Evolutionary conservation across 2,329 filamentous ascomycete genomes (phyloP).

Genomic region (Clonostachys solani): DNA sequence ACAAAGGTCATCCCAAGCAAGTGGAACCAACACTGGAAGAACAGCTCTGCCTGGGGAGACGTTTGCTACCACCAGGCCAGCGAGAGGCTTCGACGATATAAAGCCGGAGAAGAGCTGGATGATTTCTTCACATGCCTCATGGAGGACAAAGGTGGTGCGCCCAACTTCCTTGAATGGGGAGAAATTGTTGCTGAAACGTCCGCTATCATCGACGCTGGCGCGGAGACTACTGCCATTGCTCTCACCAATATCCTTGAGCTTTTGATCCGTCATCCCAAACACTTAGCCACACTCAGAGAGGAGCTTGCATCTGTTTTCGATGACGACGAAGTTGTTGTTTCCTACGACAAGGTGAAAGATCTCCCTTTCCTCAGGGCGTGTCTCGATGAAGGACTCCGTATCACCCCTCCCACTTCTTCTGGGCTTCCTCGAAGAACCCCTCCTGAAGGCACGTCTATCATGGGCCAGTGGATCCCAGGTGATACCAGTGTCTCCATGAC

Average conservation of each 20-base stretch:
- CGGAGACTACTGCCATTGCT: conserved; percentile 41
- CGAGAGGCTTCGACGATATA: conserved; percentile 28
- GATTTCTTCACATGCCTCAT: conserved; percentile 56
- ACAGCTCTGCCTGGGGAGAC: background rate
- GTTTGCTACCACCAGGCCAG: background rate
- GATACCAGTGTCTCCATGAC: conserved; percentile 33
- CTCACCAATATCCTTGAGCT: conserved; percentile 49
- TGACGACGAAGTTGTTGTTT: conserved; percentile 33
- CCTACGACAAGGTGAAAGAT: conserved; percentile 45
- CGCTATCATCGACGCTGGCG: conserved; percentile 48
- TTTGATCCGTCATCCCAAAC: conserved; percentile 39
- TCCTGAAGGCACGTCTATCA: conserved; percentile 19
- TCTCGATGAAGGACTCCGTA: conserved; percentile 39
- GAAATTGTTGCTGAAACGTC: conserved; percentile 52
- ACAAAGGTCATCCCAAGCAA: background rate
- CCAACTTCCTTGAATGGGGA: conserved; percentile 46
- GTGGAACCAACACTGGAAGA: background rate
- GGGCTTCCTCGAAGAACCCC: conserved; percentile 17
- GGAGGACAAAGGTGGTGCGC: conserved; percentile 35
- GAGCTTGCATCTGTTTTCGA: conserved; percentile 41
- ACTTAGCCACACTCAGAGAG: conserved; percentile 29
- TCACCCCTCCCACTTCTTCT: conserved; percentile 20
- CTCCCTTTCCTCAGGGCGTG: conserved; percentile 47
- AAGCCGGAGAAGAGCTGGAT: conserved; percentile 47
- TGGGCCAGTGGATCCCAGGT: conserved; percentile 23